These are phyloP conservation scores for Schizothecium vesticola DNA, from an alignment of 495 filamentous ascomycete genomes.

Conservation along the genomic window DNA sequence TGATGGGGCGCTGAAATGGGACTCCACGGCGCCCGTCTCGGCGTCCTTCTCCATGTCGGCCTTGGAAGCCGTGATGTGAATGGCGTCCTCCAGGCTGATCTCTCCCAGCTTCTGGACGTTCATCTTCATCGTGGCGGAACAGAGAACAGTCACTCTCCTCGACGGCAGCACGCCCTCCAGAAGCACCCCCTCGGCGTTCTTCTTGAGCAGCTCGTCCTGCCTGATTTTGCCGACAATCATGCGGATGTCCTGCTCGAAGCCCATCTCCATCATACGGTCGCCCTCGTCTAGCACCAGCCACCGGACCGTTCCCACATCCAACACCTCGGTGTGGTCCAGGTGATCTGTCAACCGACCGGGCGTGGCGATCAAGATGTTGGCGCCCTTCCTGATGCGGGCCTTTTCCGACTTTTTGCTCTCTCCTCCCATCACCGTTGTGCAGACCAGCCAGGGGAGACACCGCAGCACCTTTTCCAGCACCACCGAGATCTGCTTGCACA, in stretches of 20 bases:
- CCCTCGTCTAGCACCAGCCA: slow-evolving; percentile 96
- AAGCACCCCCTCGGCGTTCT: slow-evolving; percentile 35
- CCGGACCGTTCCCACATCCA: slow-evolving; percentile 81
- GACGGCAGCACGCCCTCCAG: slow-evolving; percentile 58
- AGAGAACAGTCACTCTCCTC: slow-evolving; percentile 80
- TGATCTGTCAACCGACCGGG: slow-evolving; percentile 88
- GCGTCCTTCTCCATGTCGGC: slow-evolving; percentile 41
- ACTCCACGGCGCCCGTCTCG: slow-evolving; percentile 42
- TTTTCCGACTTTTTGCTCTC: slow-evolving; percentile 98
- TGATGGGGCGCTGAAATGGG: slow-evolving; percentile 74
- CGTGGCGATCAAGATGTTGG: slow-evolving; percentile 93
- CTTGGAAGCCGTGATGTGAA: slow-evolving; percentile 72
- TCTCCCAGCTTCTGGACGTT: slow-evolving; percentile 87
- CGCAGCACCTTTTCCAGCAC: slow-evolving; percentile 78
- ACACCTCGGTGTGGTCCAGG: slow-evolving; percentile 79
- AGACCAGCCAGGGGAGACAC: slow-evolving; percentile 83
- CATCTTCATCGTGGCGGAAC: slow-evolving; percentile 96
- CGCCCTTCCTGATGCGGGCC: slow-evolving; percentile 80
- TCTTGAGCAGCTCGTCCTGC: slow-evolving; percentile 37
- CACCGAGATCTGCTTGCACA: slow-evolving; percentile 85
- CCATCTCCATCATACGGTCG: slow-evolving; percentile 93
- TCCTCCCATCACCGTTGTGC: slow-evolving; percentile 86
- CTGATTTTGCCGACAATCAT: slow-evolving; percentile 76
- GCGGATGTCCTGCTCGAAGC: slow-evolving; percentile 82
- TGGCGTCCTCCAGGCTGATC: slow-evolving; percentile 88